A percentile compares a stretch with the other conserved stretches of the same genome.
phyloP scores from a whole-genome alignment of 495 filamentous ascomycete species.

The Penicillium chermesinum region DNA sequence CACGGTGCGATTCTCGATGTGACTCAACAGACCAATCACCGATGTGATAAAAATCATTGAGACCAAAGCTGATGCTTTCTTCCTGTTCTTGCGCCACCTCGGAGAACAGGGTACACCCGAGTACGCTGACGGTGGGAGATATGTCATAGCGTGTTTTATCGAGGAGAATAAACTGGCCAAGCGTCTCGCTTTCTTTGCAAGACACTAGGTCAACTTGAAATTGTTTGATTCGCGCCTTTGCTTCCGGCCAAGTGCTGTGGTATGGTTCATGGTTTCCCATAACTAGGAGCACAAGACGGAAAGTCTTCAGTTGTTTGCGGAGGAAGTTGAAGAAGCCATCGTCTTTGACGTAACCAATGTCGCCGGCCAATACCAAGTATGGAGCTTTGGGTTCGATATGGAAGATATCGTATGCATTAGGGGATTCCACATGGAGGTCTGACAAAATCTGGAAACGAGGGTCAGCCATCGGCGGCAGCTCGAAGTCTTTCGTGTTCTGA shows the following conservation, averaged over 20 bases:
- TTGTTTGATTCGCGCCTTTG: conserved; percentile 15
- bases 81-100: conserved; percentile 13
- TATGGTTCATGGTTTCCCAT: conserved; percentile 57
- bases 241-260: conserved; percentile 35
- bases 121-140: conserved; percentile 28
- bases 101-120: conserved; percentile 41
- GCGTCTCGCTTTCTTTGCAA: conserved; percentile 4
- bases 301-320: conserved; percentile 39
- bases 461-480: conserved; percentile 2
- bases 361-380: background rate
- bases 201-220: conserved; percentile 19
- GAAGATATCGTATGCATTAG: background rate
- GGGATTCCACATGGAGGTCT: background rate
- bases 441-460: background rate
- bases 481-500: too few species aligned
- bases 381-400: background rate
- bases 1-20: conserved; percentile 35
- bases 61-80: conserved; percentile 22
- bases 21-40: conserved; percentile 40
- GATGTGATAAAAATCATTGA: conserved; percentile 50
- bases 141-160: conserved; percentile 30
- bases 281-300: conserved; percentile 46
- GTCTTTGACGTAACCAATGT: conserved; percentile 2
- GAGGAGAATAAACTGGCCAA: conserved; percentile 22
- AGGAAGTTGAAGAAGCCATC: conserved; percentile 28